phyloP scores from a whole-genome alignment of 1,284 basidiomycete genomes.

The Agaricales sp. region DNA sequence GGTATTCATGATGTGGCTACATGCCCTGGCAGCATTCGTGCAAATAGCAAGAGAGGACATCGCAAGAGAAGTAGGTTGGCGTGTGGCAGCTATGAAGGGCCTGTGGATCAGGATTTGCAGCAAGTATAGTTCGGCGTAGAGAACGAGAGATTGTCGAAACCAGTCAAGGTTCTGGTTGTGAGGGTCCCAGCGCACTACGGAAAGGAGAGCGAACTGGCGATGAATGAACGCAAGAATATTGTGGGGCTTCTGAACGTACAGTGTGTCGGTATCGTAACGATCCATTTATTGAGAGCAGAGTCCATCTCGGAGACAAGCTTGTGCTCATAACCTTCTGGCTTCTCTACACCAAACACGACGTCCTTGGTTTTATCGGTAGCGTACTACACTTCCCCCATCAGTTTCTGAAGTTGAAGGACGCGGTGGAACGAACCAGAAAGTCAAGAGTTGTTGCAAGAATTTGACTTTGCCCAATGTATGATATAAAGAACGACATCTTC shows the following conservation, averaged over 20 bases:
- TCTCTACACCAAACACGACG: constrained; percentile 35
- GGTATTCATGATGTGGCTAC: constrained; percentile 60
- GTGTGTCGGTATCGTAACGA: constrained; percentile 52
- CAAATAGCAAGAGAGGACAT: constrained; percentile 28
- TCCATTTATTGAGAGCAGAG: constrained; percentile 37
- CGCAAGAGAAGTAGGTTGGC: constrained; percentile 43
- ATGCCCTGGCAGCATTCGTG: constrained; percentile 39
- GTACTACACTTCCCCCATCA: constrained; percentile 32
- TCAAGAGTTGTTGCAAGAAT: constrained; percentile 14
- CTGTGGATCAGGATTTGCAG: constrained; percentile 74
- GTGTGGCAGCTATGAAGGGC: constrained; percentile 68
- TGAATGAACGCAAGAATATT: too few species aligned
- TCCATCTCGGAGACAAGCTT: constrained; percentile 36
- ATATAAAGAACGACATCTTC: constrained; percentile 29
- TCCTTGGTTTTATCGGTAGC: constrained; percentile 59
- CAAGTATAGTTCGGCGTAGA: constrained; percentile 64
- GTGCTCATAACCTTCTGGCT: constrained; percentile 38
- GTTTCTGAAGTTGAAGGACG: not conserved
- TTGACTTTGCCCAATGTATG: constrained; percentile 51
- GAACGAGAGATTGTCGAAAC: constrained; percentile 60
- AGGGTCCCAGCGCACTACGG: constrained; percentile 58
- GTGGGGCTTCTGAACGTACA: constrained; percentile 8
- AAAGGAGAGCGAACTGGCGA: not conserved
- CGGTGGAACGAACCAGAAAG: not conserved
- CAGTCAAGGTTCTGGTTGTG: constrained; percentile 43